A percentile compares a stretch with the other conserved stretches of the same genome.
phyloP scores from a whole-genome alignment of 441 rosid genomes.

The Pelargonium cotyledonis region DNA sequence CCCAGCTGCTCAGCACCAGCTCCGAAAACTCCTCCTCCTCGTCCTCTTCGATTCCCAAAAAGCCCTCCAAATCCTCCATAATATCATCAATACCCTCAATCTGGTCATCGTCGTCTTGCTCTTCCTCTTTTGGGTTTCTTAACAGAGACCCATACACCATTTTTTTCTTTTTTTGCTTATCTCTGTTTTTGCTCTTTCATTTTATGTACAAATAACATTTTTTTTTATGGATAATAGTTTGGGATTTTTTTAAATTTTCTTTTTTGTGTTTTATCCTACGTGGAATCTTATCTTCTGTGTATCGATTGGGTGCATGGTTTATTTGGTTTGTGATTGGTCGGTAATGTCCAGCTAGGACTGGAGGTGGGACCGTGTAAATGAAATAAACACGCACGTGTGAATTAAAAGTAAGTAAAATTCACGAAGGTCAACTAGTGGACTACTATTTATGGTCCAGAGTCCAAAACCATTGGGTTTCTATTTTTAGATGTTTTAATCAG shows the following conservation, averaged over 20 bases:
- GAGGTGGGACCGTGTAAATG: too few species aligned
- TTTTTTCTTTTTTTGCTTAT: conserved; percentile 5
- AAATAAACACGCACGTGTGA: too few species aligned
- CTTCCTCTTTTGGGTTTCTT: conserved; percentile 42
- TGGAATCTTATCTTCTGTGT: neutral
- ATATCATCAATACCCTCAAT: conserved; percentile 12
- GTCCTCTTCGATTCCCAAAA: conserved; percentile 27
- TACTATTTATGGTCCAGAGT: too few species aligned
- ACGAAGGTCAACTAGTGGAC: too few species aligned
- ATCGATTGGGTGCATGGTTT: neutral
- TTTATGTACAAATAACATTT: neutral
- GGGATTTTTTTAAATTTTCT: neutral
- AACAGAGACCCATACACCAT: conserved; percentile 34
- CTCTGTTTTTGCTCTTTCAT: neutral
- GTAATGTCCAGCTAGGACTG: neutral
- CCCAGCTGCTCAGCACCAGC: conserved; percentile 20
- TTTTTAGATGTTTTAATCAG: too few species aligned
- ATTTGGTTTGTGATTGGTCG: neutral
- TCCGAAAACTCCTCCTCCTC: conserved; percentile 19
- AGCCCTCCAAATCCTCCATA: conserved; percentile 34
- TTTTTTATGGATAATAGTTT: too few species aligned
- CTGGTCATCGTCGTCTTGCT: conserved; percentile 28
- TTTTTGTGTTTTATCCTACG: neutral
- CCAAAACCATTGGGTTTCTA: too few species aligned
- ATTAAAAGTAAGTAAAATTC: too few species aligned